phyloP scores from a whole-genome alignment of 2,329 filamentous ascomycete species.

The Trichophyton benhamiae region DNA sequence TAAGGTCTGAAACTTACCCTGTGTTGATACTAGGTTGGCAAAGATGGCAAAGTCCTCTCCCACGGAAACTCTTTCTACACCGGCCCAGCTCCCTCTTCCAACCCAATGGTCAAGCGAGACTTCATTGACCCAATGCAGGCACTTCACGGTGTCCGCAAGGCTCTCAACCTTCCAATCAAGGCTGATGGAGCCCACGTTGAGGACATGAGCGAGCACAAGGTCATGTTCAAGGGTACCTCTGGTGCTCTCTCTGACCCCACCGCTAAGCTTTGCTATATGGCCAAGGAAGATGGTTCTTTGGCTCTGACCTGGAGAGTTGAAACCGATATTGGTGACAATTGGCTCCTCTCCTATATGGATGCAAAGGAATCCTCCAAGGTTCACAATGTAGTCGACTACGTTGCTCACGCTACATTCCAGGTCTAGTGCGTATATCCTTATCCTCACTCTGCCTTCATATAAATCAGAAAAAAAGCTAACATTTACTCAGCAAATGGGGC shows the following conservation, averaged over 20 bases:
- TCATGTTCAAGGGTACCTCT: slow-evolving; percentile 12
- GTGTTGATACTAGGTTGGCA: slow-evolving; percentile 1
- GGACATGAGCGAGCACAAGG: slow-evolving; percentile 6
- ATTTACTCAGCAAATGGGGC: slow-evolving; percentile 5
- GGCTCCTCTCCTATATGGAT: slow-evolving; percentile 12
- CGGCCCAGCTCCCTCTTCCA: slow-evolving; percentile 7
- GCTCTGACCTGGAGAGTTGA: slow-evolving; percentile 12
- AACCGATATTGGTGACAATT: slow-evolving; percentile 13
- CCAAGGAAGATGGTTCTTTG: slow-evolving; percentile 9
- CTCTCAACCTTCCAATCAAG: slow-evolving; percentile 9
- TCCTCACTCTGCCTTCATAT: too few relatives aligned
- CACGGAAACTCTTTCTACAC: slow-evolving; percentile 12
- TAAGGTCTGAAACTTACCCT: background rate
- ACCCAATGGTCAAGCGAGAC: slow-evolving; percentile 8
- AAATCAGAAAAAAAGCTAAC: background rate
- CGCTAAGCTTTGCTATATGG: slow-evolving; percentile 10
- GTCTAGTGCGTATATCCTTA: slow-evolving; percentile 8
- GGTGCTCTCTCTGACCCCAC: slow-evolving; percentile 11
- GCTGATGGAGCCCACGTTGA: slow-evolving; percentile 7
- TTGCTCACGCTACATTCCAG: slow-evolving; percentile 10
- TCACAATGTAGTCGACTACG: slow-evolving; percentile 11
- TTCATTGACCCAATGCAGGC: slow-evolving; percentile 9
- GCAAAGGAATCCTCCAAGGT: slow-evolving; percentile 9
- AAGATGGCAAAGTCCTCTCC: slow-evolving; percentile 11
- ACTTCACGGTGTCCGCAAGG: slow-evolving; percentile 6